phyloP scores from a whole-genome alignment of 108 stramenopile species.

The Hondaea fermentalgiana region DNA sequence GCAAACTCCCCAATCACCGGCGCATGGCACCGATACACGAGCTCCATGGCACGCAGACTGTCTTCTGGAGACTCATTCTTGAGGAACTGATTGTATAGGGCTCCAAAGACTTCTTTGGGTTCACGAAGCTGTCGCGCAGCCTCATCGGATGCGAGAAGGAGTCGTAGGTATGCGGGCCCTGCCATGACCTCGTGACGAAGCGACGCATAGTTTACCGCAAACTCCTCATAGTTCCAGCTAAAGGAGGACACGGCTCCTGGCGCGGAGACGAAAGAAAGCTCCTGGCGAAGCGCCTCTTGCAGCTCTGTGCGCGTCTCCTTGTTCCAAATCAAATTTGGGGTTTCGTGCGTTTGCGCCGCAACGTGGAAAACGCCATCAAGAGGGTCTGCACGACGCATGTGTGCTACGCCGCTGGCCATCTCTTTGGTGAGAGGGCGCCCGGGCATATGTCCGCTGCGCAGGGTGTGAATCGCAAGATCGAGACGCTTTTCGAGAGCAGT shows the following conservation, averaged over 20 bases:
- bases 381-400: neutral
- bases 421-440: neutral
- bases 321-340: neutral
- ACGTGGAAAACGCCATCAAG: neutral
- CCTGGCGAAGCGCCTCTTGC: neutral
- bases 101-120: neutral
- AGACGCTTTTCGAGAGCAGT: neutral
- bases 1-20: neutral
- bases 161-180: neutral
- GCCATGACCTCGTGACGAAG: neutral
- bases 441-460: neutral
- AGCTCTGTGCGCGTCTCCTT: neutral
- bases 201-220: neutral
- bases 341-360: neutral
- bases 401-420: neutral
- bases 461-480: neutral
- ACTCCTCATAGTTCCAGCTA: slow-evolving; percentile 14
- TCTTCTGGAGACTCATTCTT: neutral
- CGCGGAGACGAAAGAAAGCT: neutral
- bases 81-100: neutral
- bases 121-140: neutral
- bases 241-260: neutral
- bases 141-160: neutral
- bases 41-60: neutral
- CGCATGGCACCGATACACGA: neutral